These are phyloP conservation scores for Hymenoscyphus fraxineus DNA, from an alignment of 2,329 filamentous ascomycete genomes.

Conservation along the genomic window DNA sequence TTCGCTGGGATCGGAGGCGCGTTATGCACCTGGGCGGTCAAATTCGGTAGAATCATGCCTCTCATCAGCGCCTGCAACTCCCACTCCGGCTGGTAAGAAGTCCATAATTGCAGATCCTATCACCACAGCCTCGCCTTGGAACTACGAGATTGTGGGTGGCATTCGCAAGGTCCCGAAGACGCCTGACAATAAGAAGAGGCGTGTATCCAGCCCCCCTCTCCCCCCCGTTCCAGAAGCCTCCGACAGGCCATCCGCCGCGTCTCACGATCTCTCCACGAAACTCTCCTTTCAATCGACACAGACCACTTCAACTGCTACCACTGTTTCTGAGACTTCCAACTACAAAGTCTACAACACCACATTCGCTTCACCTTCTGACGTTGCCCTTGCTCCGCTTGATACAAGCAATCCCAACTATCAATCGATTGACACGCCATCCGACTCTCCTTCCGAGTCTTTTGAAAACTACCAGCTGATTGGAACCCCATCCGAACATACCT, in stretches of 20 bases:
- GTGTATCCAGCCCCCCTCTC: constrained; percentile 21
- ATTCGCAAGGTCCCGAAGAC: constrained; percentile 36
- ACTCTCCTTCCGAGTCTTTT: constrained; percentile 34
- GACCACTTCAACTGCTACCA: constrained; percentile 32
- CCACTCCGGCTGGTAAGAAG: constrained; percentile 23
- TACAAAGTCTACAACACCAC: constrained; percentile 33
- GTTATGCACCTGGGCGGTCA: constrained; percentile 21
- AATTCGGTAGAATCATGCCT: constrained; percentile 32
- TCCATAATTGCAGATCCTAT: constrained; percentile 33
- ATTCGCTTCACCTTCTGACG: constrained; percentile 24
- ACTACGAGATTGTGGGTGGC: constrained; percentile 35
- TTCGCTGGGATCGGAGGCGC: constrained; percentile 24
- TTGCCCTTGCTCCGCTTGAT: constrained; percentile 21
- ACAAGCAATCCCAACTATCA: constrained; percentile 44
- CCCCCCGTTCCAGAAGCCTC: constrained; percentile 29
- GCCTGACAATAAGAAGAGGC: constrained; percentile 33
- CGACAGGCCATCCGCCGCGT: constrained; percentile 21
- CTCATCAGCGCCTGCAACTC: constrained; percentile 25
- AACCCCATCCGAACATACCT: constrained; percentile 27
- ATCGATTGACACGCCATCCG: constrained; percentile 48
- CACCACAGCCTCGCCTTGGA: constrained; percentile 30
- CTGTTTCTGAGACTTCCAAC: constrained; percentile 34
- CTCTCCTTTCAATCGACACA: constrained; percentile 33
- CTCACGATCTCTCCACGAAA: constrained; percentile 33
- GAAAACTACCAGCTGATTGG: constrained; percentile 45